Evolutionary conservation across 2,329 filamentous ascomycete species (phyloP).

Genomic region (Apiospora kogelbergensis): DNA sequence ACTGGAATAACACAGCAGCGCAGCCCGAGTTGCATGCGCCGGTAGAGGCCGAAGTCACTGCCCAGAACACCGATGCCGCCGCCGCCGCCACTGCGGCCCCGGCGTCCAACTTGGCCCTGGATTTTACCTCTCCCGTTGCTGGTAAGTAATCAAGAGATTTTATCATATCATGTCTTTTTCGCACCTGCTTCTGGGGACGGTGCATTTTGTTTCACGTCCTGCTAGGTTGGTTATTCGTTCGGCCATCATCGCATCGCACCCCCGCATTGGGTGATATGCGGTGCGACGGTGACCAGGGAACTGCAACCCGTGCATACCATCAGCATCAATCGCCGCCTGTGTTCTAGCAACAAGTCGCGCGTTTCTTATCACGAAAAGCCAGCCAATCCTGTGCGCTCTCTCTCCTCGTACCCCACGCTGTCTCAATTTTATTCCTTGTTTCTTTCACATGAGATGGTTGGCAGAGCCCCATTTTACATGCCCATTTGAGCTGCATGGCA

Average conservation of each 20-base stretch:
- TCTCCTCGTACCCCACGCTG: not conserved
- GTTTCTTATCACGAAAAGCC: not conserved
- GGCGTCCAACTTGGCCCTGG: not conserved
- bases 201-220: not conserved
- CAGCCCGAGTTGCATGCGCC: constrained; percentile 6
- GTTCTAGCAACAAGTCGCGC: not conserved
- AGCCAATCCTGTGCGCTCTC: not conserved
- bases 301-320: not conserved
- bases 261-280: constrained; percentile 3
- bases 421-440: not conserved
- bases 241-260: not conserved
- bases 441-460: not conserved
- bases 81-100: not conserved
- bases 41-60: constrained; percentile 8
- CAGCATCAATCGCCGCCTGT: not conserved
- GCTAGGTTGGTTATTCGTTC: not conserved
- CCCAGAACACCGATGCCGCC: not conserved
- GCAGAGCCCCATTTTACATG: not conserved
- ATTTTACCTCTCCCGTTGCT: constrained; percentile 8
- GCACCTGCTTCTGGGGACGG: no score
- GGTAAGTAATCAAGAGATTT: constrained; percentile 7
- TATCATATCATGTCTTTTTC: not conserved
- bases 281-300: not conserved
- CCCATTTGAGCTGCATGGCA: not conserved
- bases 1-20: constrained; percentile 55